Conservation (phyloP, 2,329 filamentous ascomycete species). For the Cladorrhinum sp. region DNA sequence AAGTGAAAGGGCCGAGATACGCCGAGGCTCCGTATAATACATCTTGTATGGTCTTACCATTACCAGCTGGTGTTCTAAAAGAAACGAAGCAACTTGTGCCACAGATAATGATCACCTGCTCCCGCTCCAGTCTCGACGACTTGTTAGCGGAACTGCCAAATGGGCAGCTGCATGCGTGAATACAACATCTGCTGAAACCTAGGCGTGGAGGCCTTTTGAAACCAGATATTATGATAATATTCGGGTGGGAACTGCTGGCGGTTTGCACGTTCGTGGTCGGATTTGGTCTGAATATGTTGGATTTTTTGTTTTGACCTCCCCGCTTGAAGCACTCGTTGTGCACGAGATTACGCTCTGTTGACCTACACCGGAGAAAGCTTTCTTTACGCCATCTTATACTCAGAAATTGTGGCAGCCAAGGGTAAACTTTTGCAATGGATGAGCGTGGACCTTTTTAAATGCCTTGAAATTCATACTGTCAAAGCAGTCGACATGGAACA, state of each 20-base stretch:
- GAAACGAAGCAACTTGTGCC: slow-evolving; percentile 94
- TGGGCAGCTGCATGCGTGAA: slow-evolving; percentile 77
- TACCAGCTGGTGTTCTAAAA: slow-evolving; percentile 83
- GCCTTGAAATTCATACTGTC: too few relatives aligned
- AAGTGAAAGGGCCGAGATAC: slow-evolving; percentile 93
- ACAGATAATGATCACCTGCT: slow-evolving; percentile 89
- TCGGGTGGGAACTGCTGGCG: slow-evolving; percentile 42
- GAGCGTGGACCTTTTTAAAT: too few relatives aligned
- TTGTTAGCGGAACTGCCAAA: slow-evolving; percentile 78
- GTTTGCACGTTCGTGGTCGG: slow-evolving; percentile 43
- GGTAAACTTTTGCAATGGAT: too few relatives aligned
- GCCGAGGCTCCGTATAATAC: slow-evolving; percentile 90
- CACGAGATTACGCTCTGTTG: too few relatives aligned
- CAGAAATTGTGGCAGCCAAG: too few relatives aligned
- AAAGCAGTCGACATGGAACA: too few relatives aligned
- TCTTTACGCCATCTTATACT: too few relatives aligned
- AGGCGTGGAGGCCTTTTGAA: slow-evolving; percentile 52
- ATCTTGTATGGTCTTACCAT: slow-evolving; percentile 83
- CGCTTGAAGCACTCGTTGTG: slow-evolving; percentile 72
- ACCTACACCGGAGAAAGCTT: too few relatives aligned
- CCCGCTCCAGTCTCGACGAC: slow-evolving; percentile 71
- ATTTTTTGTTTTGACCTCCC: slow-evolving; percentile 47
- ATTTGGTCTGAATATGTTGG: slow-evolving; percentile 50
- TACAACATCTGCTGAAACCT: slow-evolving; percentile 76
- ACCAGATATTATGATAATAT: slow-evolving; percentile 57